Percentiles rank a stretch among this genome's conserved stretches.
phyloP scores from a whole-genome alignment of 2,329 filamentous ascomycete genomes.

The Fusarium xylarioides region DNA sequence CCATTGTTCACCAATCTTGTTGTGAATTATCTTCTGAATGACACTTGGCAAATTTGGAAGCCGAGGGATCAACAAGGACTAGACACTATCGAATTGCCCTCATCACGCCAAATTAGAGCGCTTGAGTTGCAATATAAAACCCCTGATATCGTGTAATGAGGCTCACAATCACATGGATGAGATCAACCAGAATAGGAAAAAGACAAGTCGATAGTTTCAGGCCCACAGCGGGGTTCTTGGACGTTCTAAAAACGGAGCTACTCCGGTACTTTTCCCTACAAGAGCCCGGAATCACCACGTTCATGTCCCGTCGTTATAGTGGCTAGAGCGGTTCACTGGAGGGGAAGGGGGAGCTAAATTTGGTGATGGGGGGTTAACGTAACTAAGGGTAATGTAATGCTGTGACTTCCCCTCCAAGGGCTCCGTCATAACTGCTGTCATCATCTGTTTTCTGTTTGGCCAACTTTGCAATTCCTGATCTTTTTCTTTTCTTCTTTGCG shows the following conservation, averaged over 20 bases:
- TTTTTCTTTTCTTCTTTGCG: background rate
- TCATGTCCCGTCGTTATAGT: background rate
- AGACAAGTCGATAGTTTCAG: background rate
- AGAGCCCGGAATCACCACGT: slow-evolving; percentile 5
- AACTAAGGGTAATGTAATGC: slow-evolving; percentile 2
- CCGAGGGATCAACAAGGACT: too few species aligned
- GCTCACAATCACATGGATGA: slow-evolving; percentile 19
- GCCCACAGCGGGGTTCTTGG: slow-evolving; percentile 33
- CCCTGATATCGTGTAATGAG: slow-evolving; percentile 27
- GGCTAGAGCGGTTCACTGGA: background rate
- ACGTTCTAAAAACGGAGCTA: slow-evolving; percentile 13
- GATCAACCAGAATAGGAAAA: slow-evolving; percentile 15
- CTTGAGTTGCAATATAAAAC: slow-evolving; percentile 6
- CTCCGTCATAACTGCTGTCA: slow-evolving; percentile 21
- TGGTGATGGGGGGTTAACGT: background rate
- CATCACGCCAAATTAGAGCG: background rate
- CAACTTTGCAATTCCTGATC: background rate
- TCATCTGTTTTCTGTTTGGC: slow-evolving; percentile 12
- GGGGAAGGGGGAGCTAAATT: background rate
- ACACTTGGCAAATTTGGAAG: background rate
- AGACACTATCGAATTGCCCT: background rate
- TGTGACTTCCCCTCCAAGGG: slow-evolving; percentile 3
- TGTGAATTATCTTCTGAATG: background rate
- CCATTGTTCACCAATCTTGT: background rate
- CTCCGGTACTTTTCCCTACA: slow-evolving; percentile 20